These are phyloP conservation scores for Nicotiana undulata DNA, from an alignment of 257 asterid species.

Conservation along the genomic window DNA sequence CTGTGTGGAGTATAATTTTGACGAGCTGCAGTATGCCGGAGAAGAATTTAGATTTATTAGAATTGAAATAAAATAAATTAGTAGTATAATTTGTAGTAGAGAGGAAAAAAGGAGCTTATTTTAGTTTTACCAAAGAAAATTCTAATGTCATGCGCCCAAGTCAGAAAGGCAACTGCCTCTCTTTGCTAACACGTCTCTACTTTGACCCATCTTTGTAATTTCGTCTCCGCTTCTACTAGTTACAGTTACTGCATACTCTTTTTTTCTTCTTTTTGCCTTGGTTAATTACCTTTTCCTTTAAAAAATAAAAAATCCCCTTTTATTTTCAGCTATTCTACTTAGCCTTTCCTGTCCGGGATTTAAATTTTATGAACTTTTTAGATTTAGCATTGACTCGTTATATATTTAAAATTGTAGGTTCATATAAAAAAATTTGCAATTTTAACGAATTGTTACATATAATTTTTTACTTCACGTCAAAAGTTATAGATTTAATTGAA, in stretches of 20 bases:
- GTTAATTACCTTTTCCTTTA: not conserved
- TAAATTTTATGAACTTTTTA: too few relatives aligned
- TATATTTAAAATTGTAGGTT: too few relatives aligned
- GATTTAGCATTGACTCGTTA: too few relatives aligned
- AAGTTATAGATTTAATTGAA: too few relatives aligned
- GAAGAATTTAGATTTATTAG: not conserved
- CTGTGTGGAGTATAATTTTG: not conserved
- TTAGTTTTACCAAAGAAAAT: constrained; percentile 18
- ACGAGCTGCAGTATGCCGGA: not conserved
- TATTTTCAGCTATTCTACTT: not conserved
- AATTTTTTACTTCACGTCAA: too few relatives aligned
- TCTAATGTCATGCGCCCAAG: constrained; percentile 50
- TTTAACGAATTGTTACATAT: too few relatives aligned
- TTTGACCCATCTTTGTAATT: constrained; percentile 24
- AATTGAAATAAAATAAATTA: not conserved
- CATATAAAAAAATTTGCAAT: too few relatives aligned
- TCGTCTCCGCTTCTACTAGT: not conserved
- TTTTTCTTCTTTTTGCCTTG: not conserved
- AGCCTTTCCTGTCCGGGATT: too few relatives aligned
- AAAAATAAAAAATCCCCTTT: too few relatives aligned
- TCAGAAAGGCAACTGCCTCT: constrained; percentile 27
- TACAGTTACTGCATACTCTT: not conserved
- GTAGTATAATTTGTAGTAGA: not conserved
- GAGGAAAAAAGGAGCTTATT: not conserved
- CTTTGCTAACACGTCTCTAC: constrained; percentile 18